phyloP scores from a whole-genome alignment of 2,329 filamentous ascomycete genomes.

The Colletotrichum somersetense region DNA sequence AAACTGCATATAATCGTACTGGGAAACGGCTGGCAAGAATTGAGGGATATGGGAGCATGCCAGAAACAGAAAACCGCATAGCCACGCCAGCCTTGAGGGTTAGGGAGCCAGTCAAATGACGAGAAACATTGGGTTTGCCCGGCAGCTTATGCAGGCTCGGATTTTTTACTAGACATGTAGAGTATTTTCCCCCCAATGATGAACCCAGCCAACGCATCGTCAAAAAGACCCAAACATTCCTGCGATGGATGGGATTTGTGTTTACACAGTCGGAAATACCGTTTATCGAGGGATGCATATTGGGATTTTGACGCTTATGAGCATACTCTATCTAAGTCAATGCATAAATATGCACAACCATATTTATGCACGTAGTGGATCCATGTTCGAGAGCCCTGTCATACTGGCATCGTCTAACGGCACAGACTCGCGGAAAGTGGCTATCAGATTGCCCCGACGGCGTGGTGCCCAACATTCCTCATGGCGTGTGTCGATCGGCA shows the following conservation, averaged over 20 bases:
- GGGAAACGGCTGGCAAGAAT: not conserved
- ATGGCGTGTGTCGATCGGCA: constrained; percentile 36
- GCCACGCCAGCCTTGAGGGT: not conserved
- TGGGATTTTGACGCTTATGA: not conserved
- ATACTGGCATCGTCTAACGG: not conserved
- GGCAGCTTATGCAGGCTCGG: not conserved
- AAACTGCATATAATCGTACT: not conserved
- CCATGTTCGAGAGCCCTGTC: not conserved
- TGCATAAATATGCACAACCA: not conserved
- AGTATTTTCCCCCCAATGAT: not conserved
- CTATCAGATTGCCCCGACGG: constrained; percentile 17
- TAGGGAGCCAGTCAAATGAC: not conserved
- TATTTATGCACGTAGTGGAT: constrained; percentile 3
- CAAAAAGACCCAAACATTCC: not conserved
- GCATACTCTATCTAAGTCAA: not conserved
- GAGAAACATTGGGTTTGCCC: not conserved
- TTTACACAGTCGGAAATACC: not conserved
- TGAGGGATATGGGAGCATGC: not conserved
- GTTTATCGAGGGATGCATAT: not conserved
- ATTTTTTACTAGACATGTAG: not conserved
- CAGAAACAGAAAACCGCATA: not conserved
- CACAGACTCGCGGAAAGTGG: constrained; percentile 9
- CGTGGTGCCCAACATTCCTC: constrained; percentile 28
- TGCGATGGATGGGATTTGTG: not conserved
- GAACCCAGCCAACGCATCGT: not conserved